Base-by-base conservation (phyloP, 163 green algal genomes). In the Coccomyxa subellipsoidea region DNA sequence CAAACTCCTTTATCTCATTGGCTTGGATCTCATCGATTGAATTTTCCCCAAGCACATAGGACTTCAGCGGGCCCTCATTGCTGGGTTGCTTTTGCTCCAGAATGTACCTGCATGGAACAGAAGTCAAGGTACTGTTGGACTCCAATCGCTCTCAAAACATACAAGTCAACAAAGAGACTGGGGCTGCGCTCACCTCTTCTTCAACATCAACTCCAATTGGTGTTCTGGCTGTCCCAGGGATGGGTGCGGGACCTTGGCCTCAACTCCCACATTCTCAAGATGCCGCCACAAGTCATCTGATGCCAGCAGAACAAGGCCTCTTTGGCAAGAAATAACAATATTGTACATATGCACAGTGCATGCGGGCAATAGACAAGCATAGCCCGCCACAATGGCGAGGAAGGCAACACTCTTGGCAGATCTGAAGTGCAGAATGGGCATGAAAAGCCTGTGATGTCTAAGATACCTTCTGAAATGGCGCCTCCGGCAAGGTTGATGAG, bases 241-340 rank as follows among this genome's bases (percentile, higher is more conserved):
- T 15, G 77, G 77, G 53, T 81, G 77, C 4, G 31, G 66, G 8
- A 36, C 66, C 66, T 73, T 73, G 15, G 37, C 31, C 21, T n/a
- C 7, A 3, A 83, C 7, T 1, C 84, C 80, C 37, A 87, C 38
- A 27, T 83, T 59, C 7, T 71, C 66, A 53, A 87, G 77, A 29
- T 83, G 77, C 1, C 54, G 70, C 84, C 84, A 87, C 37, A 87
- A 69, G 5, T 83, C 84, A 54, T 77, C 78, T 76, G 54, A 34
- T 25, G 12, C 37, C 4, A 4, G 0, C 66, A 31, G 15, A 9
- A 23, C 31, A 40, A 8, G 5, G 18, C 31, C 32, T 8, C 66
- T 34, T n/a, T n/a, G 1, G 10, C 66, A 73, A 73, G n/a, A 18
- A n/a, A 34, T 29, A 66, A 18, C 47, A 66, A 12, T 66, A 18